Evolutionary conservation across 1,284 basidiomycete species (phyloP), one percentile per base, ranked within the genome.

Genomic region (Coriolopsis trogii): DNA sequence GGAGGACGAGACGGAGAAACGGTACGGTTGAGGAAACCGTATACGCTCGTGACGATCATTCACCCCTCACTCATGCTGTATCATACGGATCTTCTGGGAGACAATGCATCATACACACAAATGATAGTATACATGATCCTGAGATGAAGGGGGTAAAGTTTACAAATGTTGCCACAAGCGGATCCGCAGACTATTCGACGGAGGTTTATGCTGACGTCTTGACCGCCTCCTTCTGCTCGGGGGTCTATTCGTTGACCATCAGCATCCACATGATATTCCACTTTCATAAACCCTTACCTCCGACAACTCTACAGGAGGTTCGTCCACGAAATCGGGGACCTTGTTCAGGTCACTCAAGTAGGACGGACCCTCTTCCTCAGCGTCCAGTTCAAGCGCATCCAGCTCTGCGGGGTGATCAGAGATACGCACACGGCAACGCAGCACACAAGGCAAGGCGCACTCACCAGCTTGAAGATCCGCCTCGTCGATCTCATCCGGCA

Each of bases 401-500:
- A 97, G 78, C 73, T 97, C 94, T 95, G 64, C 24, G 25, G 31
- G 16, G 25, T 31, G n/a, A 37, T 64, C n/a, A 61, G 44, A 10
- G 30, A 29, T 8, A 3, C n/a, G n/a, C n/a, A n/a, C n/a, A n/a
- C n/a, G n/a, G n/a, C 21, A 16, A 23, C 30, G 6, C 16, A 26
- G 20, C 24, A 9, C 15, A 21, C 28, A 33, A 24, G 38, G 15
- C 4, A 42, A 41, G n/a, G 41, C 41, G 21, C 47, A 68, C 84
- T 41, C 64, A 89, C 96, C 96, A 44, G 97, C 97, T 79, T 98
- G 89, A 4, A 99, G 79, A 70, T 99, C 97, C 12, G 90, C 93
- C 70, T 99, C 96, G 74, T 99, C 97, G 39, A 99, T 79, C 70
- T 99, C 97, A 62, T 99, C 97, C 13, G 96, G 96, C 0, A 99